Percentiles rank a stretch among this genome's conserved stretches.
Conservation (phyloP, 2,329 filamentous ascomycete genomes). For the Chaetoscypha palmicola region DNA sequence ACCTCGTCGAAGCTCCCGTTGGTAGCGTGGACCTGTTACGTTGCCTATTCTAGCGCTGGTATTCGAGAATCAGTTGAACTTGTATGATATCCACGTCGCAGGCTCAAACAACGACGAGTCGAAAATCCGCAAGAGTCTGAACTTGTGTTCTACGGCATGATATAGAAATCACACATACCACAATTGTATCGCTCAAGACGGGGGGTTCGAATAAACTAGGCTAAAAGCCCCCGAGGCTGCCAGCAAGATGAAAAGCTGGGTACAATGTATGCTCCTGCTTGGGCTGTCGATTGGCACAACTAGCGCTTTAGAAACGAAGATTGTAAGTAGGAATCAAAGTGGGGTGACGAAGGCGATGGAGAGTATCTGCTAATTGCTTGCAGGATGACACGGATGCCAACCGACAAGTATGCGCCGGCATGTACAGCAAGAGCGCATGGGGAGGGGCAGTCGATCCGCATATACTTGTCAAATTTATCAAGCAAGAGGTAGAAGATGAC, state of each 20-base stretch:
- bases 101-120: background rate
- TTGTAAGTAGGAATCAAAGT: too few relatives aligned
- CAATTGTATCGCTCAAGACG: too few relatives aligned
- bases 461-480: constrained; percentile 75
- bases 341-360: too few relatives aligned
- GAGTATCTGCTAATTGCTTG: constrained; percentile 13
- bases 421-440: constrained; percentile 90
- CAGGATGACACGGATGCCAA: constrained; percentile 72
- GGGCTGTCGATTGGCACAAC: constrained; percentile 48
- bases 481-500: constrained; percentile 48
- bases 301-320: constrained; percentile 49
- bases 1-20: background rate
- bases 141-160: too few relatives aligned
- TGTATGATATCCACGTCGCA: background rate
- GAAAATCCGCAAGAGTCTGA: too few relatives aligned
- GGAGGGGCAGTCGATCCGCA: constrained; percentile 82
- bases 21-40: constrained; percentile 11
- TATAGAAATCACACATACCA: too few relatives aligned
- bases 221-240: constrained; percentile 25
- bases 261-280: constrained; percentile 43
- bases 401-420: constrained; percentile 76
- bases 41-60: constrained; percentile 13
- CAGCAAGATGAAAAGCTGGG: constrained; percentile 47
- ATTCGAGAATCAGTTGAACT: background rate
- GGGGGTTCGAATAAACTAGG: too few relatives aligned